These are phyloP conservation scores for Russula sp. DNA, from an alignment of 768 basidiomycete species.

Conservation along the genomic window DNA sequence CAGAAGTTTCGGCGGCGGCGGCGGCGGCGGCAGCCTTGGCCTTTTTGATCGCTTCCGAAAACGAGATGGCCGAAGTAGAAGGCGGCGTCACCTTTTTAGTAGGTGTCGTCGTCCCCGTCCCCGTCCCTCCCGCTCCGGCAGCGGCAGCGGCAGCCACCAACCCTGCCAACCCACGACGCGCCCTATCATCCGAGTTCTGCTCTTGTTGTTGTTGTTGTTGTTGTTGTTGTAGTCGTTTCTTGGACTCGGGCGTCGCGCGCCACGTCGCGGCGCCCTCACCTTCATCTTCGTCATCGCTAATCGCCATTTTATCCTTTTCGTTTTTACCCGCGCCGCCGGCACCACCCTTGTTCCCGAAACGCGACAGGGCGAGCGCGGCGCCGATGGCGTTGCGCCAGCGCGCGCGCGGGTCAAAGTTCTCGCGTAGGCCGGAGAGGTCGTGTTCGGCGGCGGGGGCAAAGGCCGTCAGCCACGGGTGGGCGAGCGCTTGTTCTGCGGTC, in stretches of 20 bases:
- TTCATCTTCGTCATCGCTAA: background rate
- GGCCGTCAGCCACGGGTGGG: slow-evolving; percentile 70
- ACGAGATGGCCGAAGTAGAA: background rate
- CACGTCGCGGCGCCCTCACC: background rate
- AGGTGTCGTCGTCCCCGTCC: background rate
- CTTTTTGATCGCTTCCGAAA: background rate
- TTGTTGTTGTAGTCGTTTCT: background rate
- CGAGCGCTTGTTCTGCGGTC: slow-evolving; percentile 63
- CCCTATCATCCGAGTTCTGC: background rate
- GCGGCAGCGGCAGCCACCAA: background rate
- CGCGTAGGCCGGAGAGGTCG: slow-evolving; percentile 72
- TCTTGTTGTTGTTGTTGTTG: background rate
- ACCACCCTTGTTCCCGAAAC: background rate
- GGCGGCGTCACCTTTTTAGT: background rate
- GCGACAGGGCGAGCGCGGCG: slow-evolving; percentile 31
- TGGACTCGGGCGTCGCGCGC: background rate
- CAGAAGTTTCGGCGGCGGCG: background rate
- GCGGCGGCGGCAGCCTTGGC: background rate
- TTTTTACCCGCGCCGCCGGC: too few species aligned
- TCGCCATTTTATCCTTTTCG: background rate
- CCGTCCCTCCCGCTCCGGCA: too few species aligned
- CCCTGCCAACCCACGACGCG: background rate
- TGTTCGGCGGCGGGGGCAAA: slow-evolving; percentile 59
- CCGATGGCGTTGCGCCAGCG: slow-evolving; percentile 68
- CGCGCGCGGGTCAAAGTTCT: slow-evolving; percentile 72